Conservation (phyloP, 75 land plant genomes). For the Picea sitchensis region DNA sequence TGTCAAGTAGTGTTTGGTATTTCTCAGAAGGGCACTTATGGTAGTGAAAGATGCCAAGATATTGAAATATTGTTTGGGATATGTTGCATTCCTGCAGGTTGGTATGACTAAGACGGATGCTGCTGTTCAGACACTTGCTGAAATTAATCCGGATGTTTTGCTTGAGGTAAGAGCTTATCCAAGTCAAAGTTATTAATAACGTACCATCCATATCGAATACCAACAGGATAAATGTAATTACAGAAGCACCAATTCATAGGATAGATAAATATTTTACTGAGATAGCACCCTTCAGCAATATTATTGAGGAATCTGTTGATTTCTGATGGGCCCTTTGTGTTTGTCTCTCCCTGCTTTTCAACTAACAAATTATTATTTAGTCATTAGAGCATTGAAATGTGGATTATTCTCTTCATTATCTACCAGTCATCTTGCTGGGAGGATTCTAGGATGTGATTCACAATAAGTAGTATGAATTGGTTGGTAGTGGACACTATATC, state of each 20-base stretch:
- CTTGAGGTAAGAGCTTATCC: slow-evolving; percentile 56
- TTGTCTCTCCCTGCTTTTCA: not conserved
- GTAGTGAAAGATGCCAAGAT: not conserved
- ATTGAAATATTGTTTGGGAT: slow-evolving; percentile 1
- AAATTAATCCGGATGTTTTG: slow-evolving; percentile 94
- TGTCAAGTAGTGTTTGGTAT: not conserved
- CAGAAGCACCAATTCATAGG: not conserved
- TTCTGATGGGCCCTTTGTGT: not conserved
- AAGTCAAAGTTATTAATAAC: not conserved
- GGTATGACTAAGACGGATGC: slow-evolving; percentile 99
- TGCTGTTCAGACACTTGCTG: slow-evolving; percentile 88
- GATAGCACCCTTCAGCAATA: not conserved
- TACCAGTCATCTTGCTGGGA: not conserved
- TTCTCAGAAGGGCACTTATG: not conserved
- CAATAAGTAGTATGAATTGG: no score
- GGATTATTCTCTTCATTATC: not conserved
- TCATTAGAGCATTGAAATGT: not conserved
- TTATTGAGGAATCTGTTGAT: not conserved
- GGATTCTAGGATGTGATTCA: not conserved
- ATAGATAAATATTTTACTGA: not conserved
- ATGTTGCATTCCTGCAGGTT: slow-evolving; percentile 38
- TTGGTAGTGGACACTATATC: no score
- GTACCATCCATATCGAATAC: not conserved
- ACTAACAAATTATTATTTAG: not conserved
- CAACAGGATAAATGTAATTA: not conserved